A percentile compares a stretch with the other conserved stretches of the same genome.
These are phyloP conservation scores for Psilocybe mexicana DNA, from an alignment of 1,284 basidiomycete genomes.

Conservation along the genomic window DNA sequence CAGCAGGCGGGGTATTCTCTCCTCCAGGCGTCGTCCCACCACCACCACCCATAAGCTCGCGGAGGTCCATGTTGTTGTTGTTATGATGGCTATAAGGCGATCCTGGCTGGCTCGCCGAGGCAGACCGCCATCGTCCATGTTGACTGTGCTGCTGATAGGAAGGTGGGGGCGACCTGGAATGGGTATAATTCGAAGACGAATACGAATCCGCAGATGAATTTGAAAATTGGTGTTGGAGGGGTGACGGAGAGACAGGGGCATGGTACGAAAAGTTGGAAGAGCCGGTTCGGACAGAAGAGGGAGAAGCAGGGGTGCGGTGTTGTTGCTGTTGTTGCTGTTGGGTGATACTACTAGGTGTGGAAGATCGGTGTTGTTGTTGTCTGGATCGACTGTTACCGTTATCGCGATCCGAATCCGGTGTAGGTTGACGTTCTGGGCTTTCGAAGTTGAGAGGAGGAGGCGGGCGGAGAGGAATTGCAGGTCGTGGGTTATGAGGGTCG, in stretches of 20 bases:
- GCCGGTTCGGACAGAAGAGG: slow-evolving; percentile 52
- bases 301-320: slow-evolving; percentile 48
- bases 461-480: slow-evolving; percentile 71
- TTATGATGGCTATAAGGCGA: slow-evolving; percentile 16
- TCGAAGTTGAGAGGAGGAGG: slow-evolving; percentile 39
- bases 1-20: background rate
- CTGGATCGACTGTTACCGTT: slow-evolving; percentile 10
- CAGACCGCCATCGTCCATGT: slow-evolving; percentile 30
- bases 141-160: slow-evolving; percentile 24
- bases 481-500: slow-evolving; percentile 90
- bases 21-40: background rate
- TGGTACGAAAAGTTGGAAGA: slow-evolving; percentile 62
- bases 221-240: slow-evolving; percentile 61
- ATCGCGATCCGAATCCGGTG: slow-evolving; percentile 29
- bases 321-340: slow-evolving; percentile 3
- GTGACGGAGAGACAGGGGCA: slow-evolving; percentile 55
- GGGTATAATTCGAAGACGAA: slow-evolving; percentile 19
- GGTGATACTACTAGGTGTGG: background rate
- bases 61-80: slow-evolving; percentile 2
- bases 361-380: background rate
- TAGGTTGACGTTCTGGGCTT: slow-evolving; percentile 15
- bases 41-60: background rate
- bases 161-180: slow-evolving; percentile 28
- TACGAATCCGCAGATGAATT: slow-evolving; percentile 40
- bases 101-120: slow-evolving; percentile 22